Base-by-base conservation (phyloP, 371 early-diverging fungal species). In the Saksenaea vasiformis region DNA sequence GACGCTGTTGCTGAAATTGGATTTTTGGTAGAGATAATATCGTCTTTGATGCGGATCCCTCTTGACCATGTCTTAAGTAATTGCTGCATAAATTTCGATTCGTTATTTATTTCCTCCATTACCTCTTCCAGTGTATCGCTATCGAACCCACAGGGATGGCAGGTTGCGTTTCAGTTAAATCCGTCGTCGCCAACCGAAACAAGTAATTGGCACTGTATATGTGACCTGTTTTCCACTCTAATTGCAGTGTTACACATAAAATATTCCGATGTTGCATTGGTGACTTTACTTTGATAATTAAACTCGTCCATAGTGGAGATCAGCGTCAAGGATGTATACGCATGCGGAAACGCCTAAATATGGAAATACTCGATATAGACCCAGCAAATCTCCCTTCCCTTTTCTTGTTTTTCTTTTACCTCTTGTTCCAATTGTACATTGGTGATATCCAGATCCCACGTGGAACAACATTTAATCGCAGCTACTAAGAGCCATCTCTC, bases 391-490 rank as follows among this genome's bases (percentile, higher is more conserved):
- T 10, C 17, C 22, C 27, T n/a, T 43, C n/a, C n/a, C n/a, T n/a
- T n/a, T n/a, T n/a, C n/a, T n/a, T n/a, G n/a, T n/a, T 63, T 28
- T 26, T 35, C n/a, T 24, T 39, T 56, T 74, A 75, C 77, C 58
- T 70, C 68, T 61, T 73, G 66, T 59, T 70, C 61, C 17, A 83
- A 60, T 15, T 68, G 71, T 15, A 79, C 64, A 44, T 61, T 62
- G 14, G 64, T 76, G 11, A 85, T 74, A 39, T 82, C 83, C 28
- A 85, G 43, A 47, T 81, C 82, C 75, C 79, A 83, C 26, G 78
- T 61, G 15, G 82, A 77, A 24, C 72, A 73, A 59, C 79, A 79
- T 24, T 74, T 72, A 13, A 87, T 64, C 1, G 77, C 66, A 5
- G 74, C 73, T 14, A 69, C 65, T n/a, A 86, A 51, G 5, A 74